Conservation (phyloP, 139 green algal genomes). For the Volvox africanus region DNA sequence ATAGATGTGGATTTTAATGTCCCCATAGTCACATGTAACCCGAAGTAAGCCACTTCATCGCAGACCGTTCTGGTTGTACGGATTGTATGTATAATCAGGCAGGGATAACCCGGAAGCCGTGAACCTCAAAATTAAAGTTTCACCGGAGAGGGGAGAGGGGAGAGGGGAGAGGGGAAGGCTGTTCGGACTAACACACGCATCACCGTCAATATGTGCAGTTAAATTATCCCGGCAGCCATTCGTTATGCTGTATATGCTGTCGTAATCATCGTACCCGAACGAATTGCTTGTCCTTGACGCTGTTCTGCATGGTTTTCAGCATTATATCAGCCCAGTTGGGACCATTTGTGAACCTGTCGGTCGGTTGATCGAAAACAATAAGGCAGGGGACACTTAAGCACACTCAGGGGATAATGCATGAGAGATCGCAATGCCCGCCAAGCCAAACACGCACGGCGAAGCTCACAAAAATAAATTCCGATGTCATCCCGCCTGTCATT, state of each 20-base stretch:
- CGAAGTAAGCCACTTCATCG: too few species aligned
- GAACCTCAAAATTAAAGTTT: too few species aligned
- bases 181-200: too few species aligned
- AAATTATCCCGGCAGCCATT: background rate
- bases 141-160: too few species aligned
- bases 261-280: too few species aligned
- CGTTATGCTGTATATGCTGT: background rate
- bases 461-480: background rate
- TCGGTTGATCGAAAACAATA: background rate
- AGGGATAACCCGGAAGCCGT: too few species aligned
- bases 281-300: too few species aligned
- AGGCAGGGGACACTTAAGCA: background rate
- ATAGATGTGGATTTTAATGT: too few species aligned
- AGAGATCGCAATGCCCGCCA: background rate
- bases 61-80: too few species aligned
- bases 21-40: too few species aligned
- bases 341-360: constrained; percentile 8
- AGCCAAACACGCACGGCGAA: background rate
- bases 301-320: background rate
- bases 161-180: too few species aligned
- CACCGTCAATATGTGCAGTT: background rate
- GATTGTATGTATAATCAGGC: too few species aligned
- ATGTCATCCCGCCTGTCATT: background rate
- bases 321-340: background rate
- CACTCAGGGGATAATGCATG: background rate